These are phyloP conservation scores for Hanseniaspora gamundiae DNA, from an alignment of 1,139 yeast species.

Conservation along the genomic window DNA sequence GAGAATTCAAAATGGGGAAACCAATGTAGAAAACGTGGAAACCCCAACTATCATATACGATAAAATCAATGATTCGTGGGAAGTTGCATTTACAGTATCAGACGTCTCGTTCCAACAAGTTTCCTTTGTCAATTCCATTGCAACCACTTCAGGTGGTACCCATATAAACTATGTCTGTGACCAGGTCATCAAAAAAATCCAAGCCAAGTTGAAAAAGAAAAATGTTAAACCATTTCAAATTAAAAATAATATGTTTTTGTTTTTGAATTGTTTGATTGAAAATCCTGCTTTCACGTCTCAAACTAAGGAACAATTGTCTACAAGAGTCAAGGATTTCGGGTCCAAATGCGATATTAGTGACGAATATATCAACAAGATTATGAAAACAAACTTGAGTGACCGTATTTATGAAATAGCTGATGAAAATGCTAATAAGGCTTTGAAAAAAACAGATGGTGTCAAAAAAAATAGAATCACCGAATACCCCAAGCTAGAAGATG, in stretches of 20 bases:
- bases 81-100: conserved; percentile 86
- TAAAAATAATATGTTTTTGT: conserved; percentile 78
- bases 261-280: conserved; percentile 84
- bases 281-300: conserved; percentile 97
- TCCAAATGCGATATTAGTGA: conserved; percentile 64
- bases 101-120: conserved; percentile 88
- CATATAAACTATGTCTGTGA: conserved; percentile 84
- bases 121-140: conserved; percentile 93
- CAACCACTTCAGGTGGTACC: conserved; percentile 95
- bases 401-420: conserved; percentile 73
- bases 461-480: conserved; percentile 79
- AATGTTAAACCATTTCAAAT: conserved; percentile 82
- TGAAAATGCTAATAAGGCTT: conserved; percentile 77
- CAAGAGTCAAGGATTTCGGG: conserved; percentile 81
- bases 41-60: conserved; percentile 67
- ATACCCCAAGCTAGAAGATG: conserved; percentile 85
- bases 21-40: conserved; percentile 28
- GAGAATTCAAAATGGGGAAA: conserved; percentile 26
- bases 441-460: conserved; percentile 85
- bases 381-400: conserved; percentile 74
- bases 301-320: conserved; percentile 90
- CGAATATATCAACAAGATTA: conserved; percentile 56
- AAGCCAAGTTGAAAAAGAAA: conserved; percentile 64
- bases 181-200: conserved; percentile 66
- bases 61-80: conserved; percentile 77